A percentile compares a stretch with the other conserved stretches of the same genome.
phyloP scores from a whole-genome alignment of 106 monocot genomes.

The Iris macrosiphon region DNA sequence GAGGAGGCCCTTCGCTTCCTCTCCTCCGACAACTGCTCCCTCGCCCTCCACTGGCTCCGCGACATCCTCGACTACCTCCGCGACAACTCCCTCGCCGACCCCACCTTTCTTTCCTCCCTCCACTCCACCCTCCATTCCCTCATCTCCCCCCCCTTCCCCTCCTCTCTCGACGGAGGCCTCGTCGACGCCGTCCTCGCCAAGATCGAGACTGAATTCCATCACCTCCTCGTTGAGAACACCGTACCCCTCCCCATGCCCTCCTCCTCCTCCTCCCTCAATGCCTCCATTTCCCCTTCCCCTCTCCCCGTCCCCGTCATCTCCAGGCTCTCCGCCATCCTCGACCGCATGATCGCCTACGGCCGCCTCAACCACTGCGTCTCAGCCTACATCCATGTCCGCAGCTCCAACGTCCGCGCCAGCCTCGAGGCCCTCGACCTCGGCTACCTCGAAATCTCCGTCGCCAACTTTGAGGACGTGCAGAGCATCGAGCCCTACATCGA shows the following conservation, averaged over 20 bases:
- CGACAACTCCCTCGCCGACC: constrained; percentile 47
- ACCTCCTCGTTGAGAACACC: constrained; percentile 47
- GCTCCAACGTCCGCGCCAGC: constrained; percentile 38
- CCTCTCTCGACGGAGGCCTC: constrained; percentile 77
- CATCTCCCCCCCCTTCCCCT: constrained; percentile 3
- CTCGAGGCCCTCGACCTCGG: constrained; percentile 49
- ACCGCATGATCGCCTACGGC: constrained; percentile 37
- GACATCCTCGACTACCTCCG: constrained; percentile 63
- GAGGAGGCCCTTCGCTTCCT: constrained; percentile 66
- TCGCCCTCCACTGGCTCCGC: constrained; percentile 65
- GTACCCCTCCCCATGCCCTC: constrained; percentile 34
- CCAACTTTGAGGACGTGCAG: constrained; percentile 51
- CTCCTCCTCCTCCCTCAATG: not conserved
- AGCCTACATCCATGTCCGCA: constrained; percentile 51
- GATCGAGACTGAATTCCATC: constrained; percentile 59
- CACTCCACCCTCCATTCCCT: constrained; percentile 27
- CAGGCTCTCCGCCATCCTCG: constrained; percentile 50
- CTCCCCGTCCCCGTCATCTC: constrained; percentile 40
- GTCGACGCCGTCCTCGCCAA: constrained; percentile 37
- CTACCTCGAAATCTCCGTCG: constrained; percentile 41
- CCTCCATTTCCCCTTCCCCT: constrained; percentile 36
- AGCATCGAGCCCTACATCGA: constrained; percentile 45
- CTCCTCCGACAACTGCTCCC: constrained; percentile 48
- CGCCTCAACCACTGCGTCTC: constrained; percentile 37
- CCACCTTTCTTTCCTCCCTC: constrained; percentile 40